A percentile compares a stretch with the other conserved stretches of the same genome.
phyloP scores from a whole-genome alignment of 1,284 basidiomycete genomes.

The Pseudozyma tsukubaensis region DNA sequence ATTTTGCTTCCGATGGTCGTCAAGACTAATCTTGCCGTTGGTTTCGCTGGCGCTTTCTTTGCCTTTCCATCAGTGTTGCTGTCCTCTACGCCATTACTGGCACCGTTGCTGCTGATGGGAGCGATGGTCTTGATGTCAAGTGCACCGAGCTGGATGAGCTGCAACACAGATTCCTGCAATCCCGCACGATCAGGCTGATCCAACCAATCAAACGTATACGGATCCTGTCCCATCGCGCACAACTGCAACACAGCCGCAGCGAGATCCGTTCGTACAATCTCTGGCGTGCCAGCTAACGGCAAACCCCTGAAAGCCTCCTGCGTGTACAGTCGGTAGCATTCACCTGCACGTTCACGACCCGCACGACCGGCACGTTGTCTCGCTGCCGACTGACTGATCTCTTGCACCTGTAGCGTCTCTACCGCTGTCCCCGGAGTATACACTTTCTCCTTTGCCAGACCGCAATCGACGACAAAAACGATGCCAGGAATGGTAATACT shows the following conservation, averaged over 20 bases:
- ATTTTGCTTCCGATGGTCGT: constrained; percentile 60
- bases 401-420: constrained; percentile 58
- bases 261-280: constrained; percentile 63
- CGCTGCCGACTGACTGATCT: constrained; percentile 62
- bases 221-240: constrained; percentile 62
- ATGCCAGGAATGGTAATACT: constrained; percentile 97
- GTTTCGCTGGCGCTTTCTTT: constrained; percentile 10
- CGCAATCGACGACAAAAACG: constrained; percentile 87
- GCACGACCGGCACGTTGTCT: constrained; percentile 63
- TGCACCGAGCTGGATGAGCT: constrained; percentile 63
- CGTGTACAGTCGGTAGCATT: constrained; percentile 65
- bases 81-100: not conserved
- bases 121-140: constrained; percentile 33
- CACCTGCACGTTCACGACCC: constrained; percentile 60
- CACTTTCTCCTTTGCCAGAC: constrained; percentile 91
- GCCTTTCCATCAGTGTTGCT: not conserved
- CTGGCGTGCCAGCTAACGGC: constrained; percentile 45
- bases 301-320: constrained; percentile 47
- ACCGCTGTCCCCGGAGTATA: constrained; percentile 71
- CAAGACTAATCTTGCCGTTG: constrained; percentile 32
- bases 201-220: constrained; percentile 64
- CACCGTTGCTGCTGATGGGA: constrained; percentile 4
- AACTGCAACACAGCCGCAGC: constrained; percentile 57
- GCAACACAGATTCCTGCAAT: constrained; percentile 57
- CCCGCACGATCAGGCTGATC: constrained; percentile 52